Conservation (phyloP, 139 green algal genomes). For the Monoraphidium neglectum region DNA sequence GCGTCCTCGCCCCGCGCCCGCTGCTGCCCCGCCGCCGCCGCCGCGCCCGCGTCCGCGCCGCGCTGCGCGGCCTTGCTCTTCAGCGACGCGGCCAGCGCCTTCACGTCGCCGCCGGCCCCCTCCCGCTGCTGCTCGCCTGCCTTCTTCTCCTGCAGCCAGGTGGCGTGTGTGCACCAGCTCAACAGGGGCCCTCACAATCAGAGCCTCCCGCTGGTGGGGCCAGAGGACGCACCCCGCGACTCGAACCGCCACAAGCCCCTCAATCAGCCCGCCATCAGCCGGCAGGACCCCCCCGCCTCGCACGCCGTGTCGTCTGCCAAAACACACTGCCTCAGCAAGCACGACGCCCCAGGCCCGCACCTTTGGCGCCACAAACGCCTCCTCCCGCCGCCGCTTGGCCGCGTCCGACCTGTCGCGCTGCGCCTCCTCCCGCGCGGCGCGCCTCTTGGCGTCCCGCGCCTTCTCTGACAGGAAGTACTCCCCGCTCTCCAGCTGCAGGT, state of each 20-base stretch:
- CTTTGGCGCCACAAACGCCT: conserved; percentile 84
- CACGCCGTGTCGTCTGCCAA: not conserved
- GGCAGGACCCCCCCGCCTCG: not conserved
- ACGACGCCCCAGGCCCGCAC: conserved; percentile 27
- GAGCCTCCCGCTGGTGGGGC: no score
- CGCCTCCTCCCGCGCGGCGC: conserved; percentile 53
- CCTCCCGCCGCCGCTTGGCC: conserved; percentile 71
- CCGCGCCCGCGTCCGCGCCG: not conserved
- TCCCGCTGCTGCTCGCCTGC: conserved; percentile 3
- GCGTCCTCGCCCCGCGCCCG: conserved; percentile 1
- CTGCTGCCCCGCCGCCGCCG: not conserved
- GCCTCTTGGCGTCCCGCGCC: conserved; percentile 34
- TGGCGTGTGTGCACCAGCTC: no score
- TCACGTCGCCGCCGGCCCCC: conserved; percentile 28
- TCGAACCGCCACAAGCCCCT: no score
- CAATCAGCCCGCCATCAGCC: no score
- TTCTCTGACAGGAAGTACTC: conserved; percentile 94
- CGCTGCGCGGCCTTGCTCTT: conserved; percentile 51
- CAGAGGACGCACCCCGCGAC: no score
- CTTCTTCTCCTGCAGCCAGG: not conserved
- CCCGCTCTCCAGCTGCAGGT: conserved; percentile 92
- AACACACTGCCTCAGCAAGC: not conserved
- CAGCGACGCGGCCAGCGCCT: conserved; percentile 44
- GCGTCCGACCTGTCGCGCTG: conserved; percentile 48
- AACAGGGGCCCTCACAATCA: no score